phyloP scores from a whole-genome alignment of 169 alveolate species.

The Miamiensis avidus region DNA sequence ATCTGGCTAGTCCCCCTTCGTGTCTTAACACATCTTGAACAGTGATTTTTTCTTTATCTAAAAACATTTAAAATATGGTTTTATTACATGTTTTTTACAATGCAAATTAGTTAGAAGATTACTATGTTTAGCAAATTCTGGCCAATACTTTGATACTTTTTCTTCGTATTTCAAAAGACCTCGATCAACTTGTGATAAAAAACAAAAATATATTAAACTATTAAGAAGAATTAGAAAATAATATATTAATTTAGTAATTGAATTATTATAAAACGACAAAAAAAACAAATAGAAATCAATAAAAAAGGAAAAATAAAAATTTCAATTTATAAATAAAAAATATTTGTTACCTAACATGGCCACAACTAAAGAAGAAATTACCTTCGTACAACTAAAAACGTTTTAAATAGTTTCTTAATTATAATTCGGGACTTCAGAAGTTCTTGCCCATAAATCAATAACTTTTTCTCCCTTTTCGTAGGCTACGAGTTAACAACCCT shows the following conservation, averaged over 20 bases:
- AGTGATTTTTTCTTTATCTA: not conserved
- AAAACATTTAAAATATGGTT: too few species aligned
- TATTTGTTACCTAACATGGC: not conserved
- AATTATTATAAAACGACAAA: not conserved
- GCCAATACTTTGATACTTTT: not conserved
- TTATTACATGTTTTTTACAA: too few species aligned
- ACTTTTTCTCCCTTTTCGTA: not conserved
- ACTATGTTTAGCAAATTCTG: not conserved
- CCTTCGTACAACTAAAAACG: not conserved
- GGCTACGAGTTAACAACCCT: not conserved
- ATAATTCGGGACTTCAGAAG: not conserved
- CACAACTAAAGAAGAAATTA: not conserved
- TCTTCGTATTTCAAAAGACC: not conserved
- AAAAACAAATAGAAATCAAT: too few species aligned
- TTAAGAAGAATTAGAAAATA: too few species aligned
- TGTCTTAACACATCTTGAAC: not conserved
- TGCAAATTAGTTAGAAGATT: not conserved
- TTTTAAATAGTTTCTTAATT: not conserved
- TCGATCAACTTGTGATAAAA: not conserved
- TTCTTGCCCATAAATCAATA: not conserved
- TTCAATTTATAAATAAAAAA: too few species aligned
- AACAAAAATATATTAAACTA: too few species aligned
- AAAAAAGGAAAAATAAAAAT: not conserved
- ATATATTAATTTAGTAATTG: too few species aligned
- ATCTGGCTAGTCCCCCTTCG: not conserved